phyloP scores from a whole-genome alignment of 2,329 filamentous ascomycete genomes.

The Alternaria incomplexa region DNA sequence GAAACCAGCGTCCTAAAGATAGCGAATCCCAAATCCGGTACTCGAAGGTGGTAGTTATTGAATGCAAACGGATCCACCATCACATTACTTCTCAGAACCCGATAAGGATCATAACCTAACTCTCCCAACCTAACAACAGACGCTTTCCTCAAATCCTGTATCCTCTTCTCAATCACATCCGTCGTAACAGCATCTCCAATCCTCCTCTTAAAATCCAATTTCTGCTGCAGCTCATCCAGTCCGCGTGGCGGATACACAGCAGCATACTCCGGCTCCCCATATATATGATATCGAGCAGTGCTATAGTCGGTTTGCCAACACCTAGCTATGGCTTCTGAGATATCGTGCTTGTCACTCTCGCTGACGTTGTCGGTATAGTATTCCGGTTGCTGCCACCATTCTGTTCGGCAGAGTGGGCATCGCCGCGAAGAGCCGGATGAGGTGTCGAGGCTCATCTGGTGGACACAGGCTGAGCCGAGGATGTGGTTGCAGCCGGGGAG shows the following conservation, averaged over 20 bases:
- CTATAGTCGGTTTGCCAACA: not conserved
- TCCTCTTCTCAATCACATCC: not conserved
- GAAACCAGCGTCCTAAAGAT: not conserved
- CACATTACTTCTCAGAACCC: not conserved
- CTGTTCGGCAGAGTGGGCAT: not conserved
- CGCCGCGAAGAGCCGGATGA: not conserved
- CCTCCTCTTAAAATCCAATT: not conserved
- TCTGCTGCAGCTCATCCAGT: not conserved
- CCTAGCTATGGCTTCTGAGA: not conserved
- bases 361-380: not conserved
- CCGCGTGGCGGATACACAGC: not conserved
- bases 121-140: not conserved
- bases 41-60: not conserved
- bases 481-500: not conserved
- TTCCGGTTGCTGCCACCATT: not conserved
- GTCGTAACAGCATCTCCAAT: not conserved
- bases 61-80: not conserved
- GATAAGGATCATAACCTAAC: not conserved
- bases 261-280: not conserved
- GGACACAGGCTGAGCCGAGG: not conserved
- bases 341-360: not conserved
- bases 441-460: not conserved
- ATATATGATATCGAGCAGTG: not conserved
- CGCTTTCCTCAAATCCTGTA: not conserved
- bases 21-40: not conserved